Evolutionary conservation across 225 moss, liverwort and hornwort genomes (phyloP), one percentile per base, ranked within the genome.

Genomic region (Polytrichum commune): DNA sequence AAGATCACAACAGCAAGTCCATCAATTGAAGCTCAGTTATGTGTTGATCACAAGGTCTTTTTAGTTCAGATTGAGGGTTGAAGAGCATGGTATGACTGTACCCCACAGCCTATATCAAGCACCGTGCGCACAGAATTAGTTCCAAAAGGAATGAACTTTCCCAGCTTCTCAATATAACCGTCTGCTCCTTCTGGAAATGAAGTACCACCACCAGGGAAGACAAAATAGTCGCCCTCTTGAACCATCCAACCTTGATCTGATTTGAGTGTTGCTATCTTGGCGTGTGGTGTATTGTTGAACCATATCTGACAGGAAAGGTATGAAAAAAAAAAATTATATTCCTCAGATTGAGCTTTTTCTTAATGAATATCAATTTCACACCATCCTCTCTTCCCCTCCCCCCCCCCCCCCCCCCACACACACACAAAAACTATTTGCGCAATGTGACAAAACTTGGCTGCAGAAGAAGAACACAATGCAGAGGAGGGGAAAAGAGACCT

Each of bases 61-160:
- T 10, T 13, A 38, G 38, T 13, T 46, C 13, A 46, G 16, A 46
- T 46, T 46, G 46, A 46, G 13, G 16, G 16, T 46, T 46, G 3
- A 46, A 46, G 46, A 16, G 13, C 46, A 46, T 46, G 46, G 13
- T 46, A 53, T 53, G 30, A 72, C 54, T 68, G 62, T 85, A 89
- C 89, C 89, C 86, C 89, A 54, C 89, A 89, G 73, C 89, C 89
- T 24, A 86, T 72, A 76, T 89, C 89, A 74, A 89, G 70, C 25
- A 84, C 89, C 18, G 81, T 89, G 69, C 89, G 89, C 72, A 89
- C 67, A 68, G 80, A 64, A 62, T 29, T 62, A 35, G 79, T 81
- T 63, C 77, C 81, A 18, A 89, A 81, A 54, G 86, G 81, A 64
- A 89, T 79, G 54, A 63, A 64, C 30, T 54, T 77, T 74, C 63